Percentiles rank a stretch among this genome's conserved stretches.
Evolutionary conservation across 495 filamentous ascomycete genomes (phyloP).

Genomic region (Aspergillus incahuasiensis): DNA sequence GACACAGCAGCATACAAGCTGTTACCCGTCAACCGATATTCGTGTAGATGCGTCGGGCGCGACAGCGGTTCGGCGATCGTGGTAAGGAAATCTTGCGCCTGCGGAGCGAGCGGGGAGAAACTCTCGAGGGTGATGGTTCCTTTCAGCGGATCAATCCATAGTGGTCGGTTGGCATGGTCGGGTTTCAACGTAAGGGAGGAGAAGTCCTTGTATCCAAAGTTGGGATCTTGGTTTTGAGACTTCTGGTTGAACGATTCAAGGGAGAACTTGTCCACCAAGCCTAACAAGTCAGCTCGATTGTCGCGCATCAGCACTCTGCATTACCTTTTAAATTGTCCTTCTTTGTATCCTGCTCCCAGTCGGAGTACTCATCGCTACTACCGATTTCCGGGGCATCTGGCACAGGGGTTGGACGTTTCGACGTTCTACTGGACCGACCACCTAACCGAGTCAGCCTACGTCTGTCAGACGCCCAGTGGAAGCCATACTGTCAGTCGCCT

Average conservation of each 20-base stretch:
- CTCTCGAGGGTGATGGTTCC: conserved; percentile 93
- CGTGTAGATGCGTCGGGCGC: conserved; percentile 81
- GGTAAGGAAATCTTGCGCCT: conserved; percentile 91
- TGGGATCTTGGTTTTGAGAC: conserved; percentile 40
- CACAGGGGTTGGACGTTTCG: conserved; percentile 64
- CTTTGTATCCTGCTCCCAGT: conserved; percentile 49
- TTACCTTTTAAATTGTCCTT: conserved; percentile 45
- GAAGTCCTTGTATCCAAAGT: conserved; percentile 72
- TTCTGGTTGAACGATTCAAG: conserved; percentile 48
- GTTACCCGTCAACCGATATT: conserved; percentile 87
- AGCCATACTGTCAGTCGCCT: conserved; percentile 56
- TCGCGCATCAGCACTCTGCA: conserved; percentile 26
- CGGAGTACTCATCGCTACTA: conserved; percentile 69
- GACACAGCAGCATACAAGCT: conserved; percentile 94
- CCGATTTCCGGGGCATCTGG: conserved; percentile 60
- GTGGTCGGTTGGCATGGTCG: conserved; percentile 80
- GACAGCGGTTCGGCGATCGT: conserved; percentile 93
- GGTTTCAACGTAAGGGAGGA: conserved; percentile 75
- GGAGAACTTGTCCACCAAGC: conserved; percentile 65
- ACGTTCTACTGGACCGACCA: conserved; percentile 53
- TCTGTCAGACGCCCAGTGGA: conserved; percentile 19
- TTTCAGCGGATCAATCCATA: conserved; percentile 85
- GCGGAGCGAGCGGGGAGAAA: conserved; percentile 76
- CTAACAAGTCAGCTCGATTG: conserved; percentile 24
- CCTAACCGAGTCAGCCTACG: conserved; percentile 40